A percentile compares a stretch with the other conserved stretches of the same genome.
Evolutionary conservation across 78 protist genomes (phyloP).

Genomic region (Polysphondylium violaceum): DNA sequence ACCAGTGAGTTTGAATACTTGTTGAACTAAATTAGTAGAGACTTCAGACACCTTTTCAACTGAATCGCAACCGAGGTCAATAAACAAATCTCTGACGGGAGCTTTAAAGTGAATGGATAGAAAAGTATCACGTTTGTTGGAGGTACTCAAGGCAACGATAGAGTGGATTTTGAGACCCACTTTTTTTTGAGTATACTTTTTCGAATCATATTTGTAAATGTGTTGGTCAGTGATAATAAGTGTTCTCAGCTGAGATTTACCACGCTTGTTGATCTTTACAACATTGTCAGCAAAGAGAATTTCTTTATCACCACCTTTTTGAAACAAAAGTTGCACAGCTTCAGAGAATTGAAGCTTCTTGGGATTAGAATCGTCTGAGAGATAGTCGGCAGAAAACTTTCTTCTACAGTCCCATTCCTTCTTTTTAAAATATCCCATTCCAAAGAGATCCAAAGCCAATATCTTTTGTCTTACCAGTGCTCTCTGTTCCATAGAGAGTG

Average conservation of each 20-base stretch:
- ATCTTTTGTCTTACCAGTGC: slow-evolving; percentile 70
- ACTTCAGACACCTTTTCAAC: slow-evolving; percentile 70
- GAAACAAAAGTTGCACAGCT: slow-evolving; percentile 50
- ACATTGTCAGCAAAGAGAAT: slow-evolving; percentile 85
- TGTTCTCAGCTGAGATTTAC: slow-evolving; percentile 76
- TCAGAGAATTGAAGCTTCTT: slow-evolving; percentile 54
- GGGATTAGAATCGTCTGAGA: slow-evolving; percentile 65
- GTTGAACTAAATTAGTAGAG: slow-evolving; percentile 56
- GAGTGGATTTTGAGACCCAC: slow-evolving; percentile 39
- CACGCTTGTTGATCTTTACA: slow-evolving; percentile 76
- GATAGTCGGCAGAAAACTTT: slow-evolving; percentile 70
- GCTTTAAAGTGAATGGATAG: slow-evolving; percentile 61
- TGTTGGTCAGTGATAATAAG: slow-evolving; percentile 80
- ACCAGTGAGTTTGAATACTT: slow-evolving; percentile 58
- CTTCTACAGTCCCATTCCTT: slow-evolving; percentile 59
- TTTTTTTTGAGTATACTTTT: slow-evolving; percentile 83
- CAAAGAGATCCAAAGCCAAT: slow-evolving; percentile 56
- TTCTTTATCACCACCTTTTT: slow-evolving; percentile 65
- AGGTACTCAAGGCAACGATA: slow-evolving; percentile 16
- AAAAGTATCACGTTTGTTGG: slow-evolving; percentile 56
- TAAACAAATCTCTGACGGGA: slow-evolving; percentile 57
- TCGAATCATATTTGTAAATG: slow-evolving; percentile 86
- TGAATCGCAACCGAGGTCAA: slow-evolving; percentile 71
- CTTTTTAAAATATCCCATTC: slow-evolving; percentile 35
- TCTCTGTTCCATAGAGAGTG: slow-evolving; percentile 34